These are phyloP conservation scores for Durusdinium trenchii DNA, from an alignment of 73 alveolate species.

Conservation along the genomic window DNA sequence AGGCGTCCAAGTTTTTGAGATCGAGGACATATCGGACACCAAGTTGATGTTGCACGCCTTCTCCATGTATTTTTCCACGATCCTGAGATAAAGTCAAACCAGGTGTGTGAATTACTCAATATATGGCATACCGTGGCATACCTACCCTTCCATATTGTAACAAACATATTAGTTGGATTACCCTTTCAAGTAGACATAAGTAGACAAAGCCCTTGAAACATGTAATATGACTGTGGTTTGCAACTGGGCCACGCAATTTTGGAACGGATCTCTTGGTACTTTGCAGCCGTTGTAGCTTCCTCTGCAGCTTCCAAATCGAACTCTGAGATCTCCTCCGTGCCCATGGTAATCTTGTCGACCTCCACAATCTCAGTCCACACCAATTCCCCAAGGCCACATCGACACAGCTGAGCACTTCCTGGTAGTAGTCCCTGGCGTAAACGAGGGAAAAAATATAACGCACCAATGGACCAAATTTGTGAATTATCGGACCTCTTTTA, in stretches of 20 bases:
- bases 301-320: conserved; percentile 6
- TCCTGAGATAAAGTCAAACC: too few species aligned
- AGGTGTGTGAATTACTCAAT: too few species aligned
- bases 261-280: not conserved
- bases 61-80: not conserved
- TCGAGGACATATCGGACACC: not conserved
- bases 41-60: not conserved
- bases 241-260: not conserved
- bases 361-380: conserved; percentile 14
- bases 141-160: too few species aligned
- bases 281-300: not conserved
- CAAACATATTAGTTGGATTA: too few species aligned
- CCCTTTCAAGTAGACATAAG: not conserved
- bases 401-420: not conserved
- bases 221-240: not conserved
- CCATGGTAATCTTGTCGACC: not conserved
- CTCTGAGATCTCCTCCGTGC: not conserved
- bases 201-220: too few species aligned
- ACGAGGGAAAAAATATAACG: not conserved
- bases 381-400: conserved; percentile 8
- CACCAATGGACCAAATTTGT: not conserved
- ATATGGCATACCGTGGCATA: too few species aligned
- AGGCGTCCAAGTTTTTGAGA: conserved; percentile 7
- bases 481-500: too few species aligned
- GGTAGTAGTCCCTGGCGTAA: conserved; percentile 27